Evolutionary conservation across 192 early-diverging fungal genomes (phyloP).

Genomic region (Tieghemiomyces parasiticus): DNA sequence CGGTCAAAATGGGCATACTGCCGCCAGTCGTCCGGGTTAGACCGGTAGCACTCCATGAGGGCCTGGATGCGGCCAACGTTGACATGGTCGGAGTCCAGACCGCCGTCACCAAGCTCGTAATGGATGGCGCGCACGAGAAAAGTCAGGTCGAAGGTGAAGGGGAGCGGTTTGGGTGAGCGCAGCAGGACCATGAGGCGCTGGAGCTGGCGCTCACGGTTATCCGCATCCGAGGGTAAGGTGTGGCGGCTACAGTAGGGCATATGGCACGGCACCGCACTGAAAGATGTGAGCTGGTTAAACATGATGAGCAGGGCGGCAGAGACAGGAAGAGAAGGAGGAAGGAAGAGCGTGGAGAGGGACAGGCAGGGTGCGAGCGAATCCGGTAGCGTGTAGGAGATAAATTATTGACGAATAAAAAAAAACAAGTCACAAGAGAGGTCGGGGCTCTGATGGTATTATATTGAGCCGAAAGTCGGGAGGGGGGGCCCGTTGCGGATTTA

Average conservation of each 20-base stretch:
- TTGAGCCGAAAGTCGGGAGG: too few relatives aligned
- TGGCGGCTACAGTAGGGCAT: conserved; percentile 12
- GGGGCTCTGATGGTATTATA: too few relatives aligned
- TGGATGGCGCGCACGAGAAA: conserved; percentile 35
- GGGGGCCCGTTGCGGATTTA: too few relatives aligned
- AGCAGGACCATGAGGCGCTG: conserved; percentile 10
- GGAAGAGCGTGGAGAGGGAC: too few relatives aligned
- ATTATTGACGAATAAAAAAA: too few relatives aligned
- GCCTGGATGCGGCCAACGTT: conserved; percentile 37
- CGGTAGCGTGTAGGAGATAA: too few relatives aligned
- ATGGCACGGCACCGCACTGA: conserved; percentile 3
- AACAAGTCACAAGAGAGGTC: too few relatives aligned
- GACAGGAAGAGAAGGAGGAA: too few relatives aligned
- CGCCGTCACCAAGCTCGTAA: conserved; percentile 33
- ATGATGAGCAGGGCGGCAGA: too few relatives aligned
- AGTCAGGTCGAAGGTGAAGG: conserved; percentile 16
- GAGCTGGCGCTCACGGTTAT: background rate
- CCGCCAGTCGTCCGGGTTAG: conserved; percentile 55
- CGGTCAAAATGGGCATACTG: conserved; percentile 61
- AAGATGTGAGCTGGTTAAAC: conserved; percentile 7
- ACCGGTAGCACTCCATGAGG: conserved; percentile 52
- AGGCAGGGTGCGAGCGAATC: too few relatives aligned
- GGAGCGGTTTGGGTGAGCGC: conserved; percentile 8
- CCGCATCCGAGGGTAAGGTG: background rate
- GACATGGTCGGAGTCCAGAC: conserved; percentile 37